Conservation (phyloP, 495 filamentous ascomycete species). For the Terfezia claveryi region DNA sequence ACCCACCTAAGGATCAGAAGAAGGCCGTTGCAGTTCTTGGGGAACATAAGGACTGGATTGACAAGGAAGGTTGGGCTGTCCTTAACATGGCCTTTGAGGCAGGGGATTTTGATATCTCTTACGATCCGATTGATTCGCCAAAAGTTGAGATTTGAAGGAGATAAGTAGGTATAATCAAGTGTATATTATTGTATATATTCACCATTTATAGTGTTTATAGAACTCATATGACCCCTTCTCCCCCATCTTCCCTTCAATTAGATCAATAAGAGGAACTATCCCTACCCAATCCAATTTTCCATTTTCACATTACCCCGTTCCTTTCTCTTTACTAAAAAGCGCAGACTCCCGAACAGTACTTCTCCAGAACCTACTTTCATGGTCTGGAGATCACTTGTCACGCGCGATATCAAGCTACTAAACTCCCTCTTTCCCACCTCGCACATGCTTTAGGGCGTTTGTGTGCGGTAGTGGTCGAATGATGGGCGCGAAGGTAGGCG, state of each 20-base stretch:
- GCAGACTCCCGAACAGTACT: neutral
- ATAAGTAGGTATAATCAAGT: neutral
- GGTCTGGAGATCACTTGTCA: neutral
- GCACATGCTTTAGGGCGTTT: neutral
- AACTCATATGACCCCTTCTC: neutral
- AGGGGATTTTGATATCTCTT: neutral
- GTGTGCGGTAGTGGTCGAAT: neutral
- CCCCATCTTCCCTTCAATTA: neutral
- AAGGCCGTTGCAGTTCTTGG: slow-evolving; percentile 52
- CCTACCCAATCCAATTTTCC: too few species aligned
- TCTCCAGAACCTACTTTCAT: neutral
- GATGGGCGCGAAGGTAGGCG: too few species aligned
- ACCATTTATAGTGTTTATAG: neutral
- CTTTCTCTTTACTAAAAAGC: neutral
- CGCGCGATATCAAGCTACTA: neutral
- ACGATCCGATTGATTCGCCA: neutral
- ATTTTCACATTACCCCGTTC: neutral
- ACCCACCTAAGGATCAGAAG: slow-evolving; percentile 33
- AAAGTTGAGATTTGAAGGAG: neutral
- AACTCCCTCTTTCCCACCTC: neutral
- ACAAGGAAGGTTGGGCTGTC: slow-evolving; percentile 14
- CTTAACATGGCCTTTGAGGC: neutral
- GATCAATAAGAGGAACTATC: neutral
- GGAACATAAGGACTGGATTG: slow-evolving; percentile 59
- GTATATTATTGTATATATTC: neutral